These are phyloP conservation scores for Cyphellophora attinorum DNA, from an alignment of 2,329 filamentous ascomycete species.

Conservation along the genomic window DNA sequence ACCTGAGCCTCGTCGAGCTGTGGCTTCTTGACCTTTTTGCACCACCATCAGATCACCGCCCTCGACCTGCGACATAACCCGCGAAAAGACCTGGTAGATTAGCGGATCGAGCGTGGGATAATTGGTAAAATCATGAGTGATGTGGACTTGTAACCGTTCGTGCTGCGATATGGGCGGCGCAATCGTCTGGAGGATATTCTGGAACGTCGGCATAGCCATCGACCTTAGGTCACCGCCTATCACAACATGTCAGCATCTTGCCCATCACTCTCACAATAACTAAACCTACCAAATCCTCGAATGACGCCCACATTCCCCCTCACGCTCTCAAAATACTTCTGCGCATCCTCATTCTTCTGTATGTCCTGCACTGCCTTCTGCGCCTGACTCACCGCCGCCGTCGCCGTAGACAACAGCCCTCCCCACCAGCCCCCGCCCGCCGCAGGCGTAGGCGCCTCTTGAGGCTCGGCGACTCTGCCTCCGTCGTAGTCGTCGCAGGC, in stretches of 20 bases:
- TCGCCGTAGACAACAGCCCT: slow-evolving; percentile 70
- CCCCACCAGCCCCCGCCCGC: slow-evolving; percentile 78
- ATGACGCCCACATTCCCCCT: slow-evolving; percentile 77
- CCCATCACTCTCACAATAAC: neutral
- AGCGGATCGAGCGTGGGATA: slow-evolving; percentile 92
- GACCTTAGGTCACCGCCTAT: slow-evolving; percentile 77
- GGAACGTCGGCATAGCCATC: slow-evolving; percentile 86
- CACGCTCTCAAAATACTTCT: slow-evolving; percentile 91
- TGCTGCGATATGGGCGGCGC: slow-evolving; percentile 94
- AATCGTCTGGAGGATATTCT: slow-evolving; percentile 86
- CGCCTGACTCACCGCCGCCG: slow-evolving; percentile 68
- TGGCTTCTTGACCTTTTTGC: slow-evolving; percentile 81
- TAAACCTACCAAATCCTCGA: slow-evolving; percentile 58
- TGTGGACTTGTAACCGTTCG: slow-evolving; percentile 93
- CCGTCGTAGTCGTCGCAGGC: slow-evolving; percentile 51
- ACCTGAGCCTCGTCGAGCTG: slow-evolving; percentile 53
- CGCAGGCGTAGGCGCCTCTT: slow-evolving; percentile 43
- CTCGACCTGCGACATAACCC: slow-evolving; percentile 98
- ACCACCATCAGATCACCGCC: slow-evolving; percentile 90
- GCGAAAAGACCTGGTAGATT: slow-evolving; percentile 82
- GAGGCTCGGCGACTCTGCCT: slow-evolving; percentile 40
- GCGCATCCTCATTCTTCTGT: slow-evolving; percentile 90
- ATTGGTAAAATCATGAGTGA: slow-evolving; percentile 87
- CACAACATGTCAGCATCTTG: slow-evolving; percentile 3
- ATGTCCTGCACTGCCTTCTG: slow-evolving; percentile 91